phyloP scores from a whole-genome alignment of 495 filamentous ascomycete species.

The Penicillium herquei region DNA sequence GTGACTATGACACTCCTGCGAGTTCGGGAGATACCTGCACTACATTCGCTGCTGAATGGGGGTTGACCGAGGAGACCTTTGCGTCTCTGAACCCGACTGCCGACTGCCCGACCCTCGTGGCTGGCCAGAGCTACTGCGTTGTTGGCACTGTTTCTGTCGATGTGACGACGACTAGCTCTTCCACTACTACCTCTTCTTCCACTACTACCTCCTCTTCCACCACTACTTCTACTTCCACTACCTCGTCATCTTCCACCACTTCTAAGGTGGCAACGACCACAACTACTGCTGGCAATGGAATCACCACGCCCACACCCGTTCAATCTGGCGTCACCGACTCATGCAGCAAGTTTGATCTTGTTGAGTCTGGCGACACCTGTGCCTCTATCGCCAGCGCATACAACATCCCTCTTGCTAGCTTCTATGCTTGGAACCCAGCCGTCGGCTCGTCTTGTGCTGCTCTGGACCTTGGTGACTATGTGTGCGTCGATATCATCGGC shows the following conservation, averaged over 20 bases:
- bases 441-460: not conserved
- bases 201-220: not conserved
- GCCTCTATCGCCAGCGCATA: not conserved
- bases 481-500: conserved; percentile 1
- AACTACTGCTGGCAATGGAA: not conserved
- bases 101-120: not conserved
- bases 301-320: conserved; percentile 1
- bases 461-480: conserved; percentile 5
- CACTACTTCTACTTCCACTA: not conserved
- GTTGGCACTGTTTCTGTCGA: not conserved
- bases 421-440: conserved; percentile 3
- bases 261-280: not conserved
- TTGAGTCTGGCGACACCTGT: not conserved
- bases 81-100: not conserved
- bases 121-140: not conserved
- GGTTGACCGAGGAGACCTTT: not conserved
- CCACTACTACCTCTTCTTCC: not conserved
- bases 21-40: not conserved
- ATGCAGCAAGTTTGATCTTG: not conserved
- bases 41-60: not conserved
- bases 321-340: not conserved
- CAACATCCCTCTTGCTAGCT: not conserved
- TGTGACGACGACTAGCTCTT: not conserved
- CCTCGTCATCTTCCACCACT: not conserved
- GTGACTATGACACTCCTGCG: not conserved